These are phyloP conservation scores for Rutstroemia sp. DNA, from an alignment of 2,329 filamentous ascomycete species.

Conservation along the genomic window DNA sequence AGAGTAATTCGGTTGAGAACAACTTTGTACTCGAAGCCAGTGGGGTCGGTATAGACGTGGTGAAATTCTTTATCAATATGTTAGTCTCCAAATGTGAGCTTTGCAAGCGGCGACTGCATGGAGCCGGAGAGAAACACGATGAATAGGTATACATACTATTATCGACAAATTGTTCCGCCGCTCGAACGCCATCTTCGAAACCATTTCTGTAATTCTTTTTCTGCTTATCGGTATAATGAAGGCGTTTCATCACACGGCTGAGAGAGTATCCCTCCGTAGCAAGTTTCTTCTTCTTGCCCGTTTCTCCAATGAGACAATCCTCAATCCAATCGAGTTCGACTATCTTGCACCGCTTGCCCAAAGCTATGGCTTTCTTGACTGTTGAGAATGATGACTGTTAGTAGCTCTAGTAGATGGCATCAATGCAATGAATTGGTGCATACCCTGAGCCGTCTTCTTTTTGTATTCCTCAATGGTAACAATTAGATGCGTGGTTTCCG, in stretches of 20 bases:
- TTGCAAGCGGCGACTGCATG: background rate
- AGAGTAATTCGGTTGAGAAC: constrained; percentile 48
- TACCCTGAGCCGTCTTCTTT: constrained; percentile 20
- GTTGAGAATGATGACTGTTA: background rate
- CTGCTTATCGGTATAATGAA: constrained; percentile 32
- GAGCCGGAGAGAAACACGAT: background rate
- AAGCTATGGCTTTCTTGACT: constrained; percentile 35
- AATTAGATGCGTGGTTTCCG: constrained; percentile 65
- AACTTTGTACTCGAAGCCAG: constrained; percentile 57
- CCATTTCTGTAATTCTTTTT: constrained; percentile 31
- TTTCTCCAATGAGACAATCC: constrained; percentile 31
- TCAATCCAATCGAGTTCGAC: constrained; percentile 41
- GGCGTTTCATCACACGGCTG: constrained; percentile 13
- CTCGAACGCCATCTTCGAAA: constrained; percentile 27
- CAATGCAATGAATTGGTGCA: background rate
- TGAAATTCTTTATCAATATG: constrained; percentile 43
- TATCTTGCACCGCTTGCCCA: constrained; percentile 33
- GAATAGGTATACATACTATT: constrained; percentile 36
- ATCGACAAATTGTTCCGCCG: constrained; percentile 39
- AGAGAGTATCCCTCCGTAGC: constrained; percentile 18
- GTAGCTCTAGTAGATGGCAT: background rate
- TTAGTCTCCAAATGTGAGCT: constrained; percentile 6
- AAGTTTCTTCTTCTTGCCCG: constrained; percentile 23
- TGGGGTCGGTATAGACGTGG: constrained; percentile 56
- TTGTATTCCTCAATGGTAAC: constrained; percentile 56